A percentile compares a stretch with the other conserved stretches of the same genome.
These are phyloP conservation scores for Diaporthe australafricana DNA, from an alignment of 2,329 filamentous ascomycete species.

Conservation along the genomic window DNA sequence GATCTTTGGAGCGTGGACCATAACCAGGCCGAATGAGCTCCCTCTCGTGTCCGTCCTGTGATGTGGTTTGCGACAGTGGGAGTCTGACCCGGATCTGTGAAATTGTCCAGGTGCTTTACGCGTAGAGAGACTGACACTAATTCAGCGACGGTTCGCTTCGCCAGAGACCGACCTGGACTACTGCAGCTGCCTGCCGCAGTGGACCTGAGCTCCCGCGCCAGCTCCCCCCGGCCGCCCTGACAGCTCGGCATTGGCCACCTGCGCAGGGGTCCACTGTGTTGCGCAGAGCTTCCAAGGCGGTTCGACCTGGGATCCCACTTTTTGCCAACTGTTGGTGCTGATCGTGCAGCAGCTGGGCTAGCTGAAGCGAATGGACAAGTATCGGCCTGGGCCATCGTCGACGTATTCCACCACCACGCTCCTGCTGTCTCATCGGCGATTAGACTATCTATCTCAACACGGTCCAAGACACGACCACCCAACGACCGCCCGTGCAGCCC, in stretches of 20 bases:
- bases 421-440: slow-evolving; percentile 14
- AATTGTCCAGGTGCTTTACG: slow-evolving; percentile 12
- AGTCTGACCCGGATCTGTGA: neutral
- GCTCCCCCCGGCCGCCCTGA: slow-evolving; percentile 10
- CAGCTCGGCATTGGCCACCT: slow-evolving; percentile 26
- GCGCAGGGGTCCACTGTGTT: slow-evolving; percentile 1
- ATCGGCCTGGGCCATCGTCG: slow-evolving; percentile 24
- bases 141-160: neutral
- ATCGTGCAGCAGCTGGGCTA: slow-evolving; percentile 20
- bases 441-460: slow-evolving; percentile 1
- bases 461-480: neutral
- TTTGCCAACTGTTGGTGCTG: slow-evolving; percentile 28
- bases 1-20: neutral
- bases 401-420: slow-evolving; percentile 27
- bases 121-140: slow-evolving; percentile 17
- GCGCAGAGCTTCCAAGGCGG: slow-evolving; percentile 20
- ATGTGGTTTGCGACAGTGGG: slow-evolving; percentile 8
- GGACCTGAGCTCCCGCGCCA: neutral
- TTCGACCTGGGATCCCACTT: slow-evolving; percentile 16
- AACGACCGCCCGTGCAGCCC: slow-evolving; percentile 20
- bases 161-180: neutral
- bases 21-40: neutral
- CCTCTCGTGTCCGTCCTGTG: neutral
- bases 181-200: neutral
- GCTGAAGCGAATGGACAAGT: slow-evolving; percentile 28